phyloP scores from a whole-genome alignment of 352 stramenopile species.

The Phytophthora cactorum region DNA sequence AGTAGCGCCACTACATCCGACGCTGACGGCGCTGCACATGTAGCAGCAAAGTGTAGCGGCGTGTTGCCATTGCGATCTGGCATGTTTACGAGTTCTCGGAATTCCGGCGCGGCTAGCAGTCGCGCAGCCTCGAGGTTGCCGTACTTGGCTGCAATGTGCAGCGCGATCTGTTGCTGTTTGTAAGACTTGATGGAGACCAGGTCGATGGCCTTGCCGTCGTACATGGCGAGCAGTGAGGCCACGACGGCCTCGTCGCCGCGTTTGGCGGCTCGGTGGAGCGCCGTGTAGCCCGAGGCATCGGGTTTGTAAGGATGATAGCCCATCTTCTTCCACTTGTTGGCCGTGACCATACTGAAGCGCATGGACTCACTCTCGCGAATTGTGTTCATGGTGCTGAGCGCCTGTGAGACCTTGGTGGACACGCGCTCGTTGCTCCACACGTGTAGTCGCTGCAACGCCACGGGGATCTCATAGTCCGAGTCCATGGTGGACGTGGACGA shows the following conservation, averaged over 20 bases:
- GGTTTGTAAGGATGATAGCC: conserved; percentile 87
- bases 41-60: conserved; percentile 81
- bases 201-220: conserved; percentile 75
- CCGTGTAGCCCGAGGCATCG: conserved; percentile 80
- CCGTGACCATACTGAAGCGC: conserved; percentile 78
- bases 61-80: conserved; percentile 84
- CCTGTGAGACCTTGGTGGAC: conserved; percentile 66
- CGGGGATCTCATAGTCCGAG: conserved; percentile 85
- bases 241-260: conserved; percentile 72
- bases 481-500: conserved; percentile 86
- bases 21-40: conserved; percentile 53
- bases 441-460: conserved; percentile 67
- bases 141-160: conserved; percentile 87
- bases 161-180: conserved; percentile 80
- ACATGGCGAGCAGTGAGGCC: conserved; percentile 79
- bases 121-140: conserved; percentile 66
- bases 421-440: conserved; percentile 72
- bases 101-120: conserved; percentile 61
- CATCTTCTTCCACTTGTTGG: conserved; percentile 86
- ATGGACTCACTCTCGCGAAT: conserved; percentile 83
- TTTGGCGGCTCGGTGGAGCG: conserved; percentile 78
- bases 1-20: conserved; percentile 67
- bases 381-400: conserved; percentile 65
- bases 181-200: conserved; percentile 66
- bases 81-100: conserved; percentile 63